phyloP scores from a whole-genome alignment of 2,329 filamentous ascomycete genomes.

The Rhexocercosporidium sp. region DNA sequence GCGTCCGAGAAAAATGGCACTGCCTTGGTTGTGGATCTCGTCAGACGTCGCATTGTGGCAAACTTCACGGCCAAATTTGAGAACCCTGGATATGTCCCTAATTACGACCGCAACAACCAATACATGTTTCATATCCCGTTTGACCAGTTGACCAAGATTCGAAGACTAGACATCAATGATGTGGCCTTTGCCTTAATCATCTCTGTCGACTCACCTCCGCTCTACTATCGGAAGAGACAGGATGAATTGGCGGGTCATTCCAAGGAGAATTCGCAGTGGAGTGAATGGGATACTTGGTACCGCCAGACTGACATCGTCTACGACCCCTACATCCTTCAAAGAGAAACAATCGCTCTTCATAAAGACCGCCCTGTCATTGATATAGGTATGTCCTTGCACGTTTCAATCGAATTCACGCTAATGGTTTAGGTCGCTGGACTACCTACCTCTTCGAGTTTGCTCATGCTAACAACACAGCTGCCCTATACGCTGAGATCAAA shows the following conservation, averaged over 20 bases:
- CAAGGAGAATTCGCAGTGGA: slow-evolving; percentile 49
- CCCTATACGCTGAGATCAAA: slow-evolving; percentile 30
- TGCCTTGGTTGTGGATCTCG: slow-evolving; percentile 48
- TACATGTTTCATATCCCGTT: slow-evolving; percentile 47
- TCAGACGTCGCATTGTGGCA: slow-evolving; percentile 47
- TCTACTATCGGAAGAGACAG: slow-evolving; percentile 42
- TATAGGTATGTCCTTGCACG: slow-evolving; percentile 47
- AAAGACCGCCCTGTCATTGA: slow-evolving; percentile 60
- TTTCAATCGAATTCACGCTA: slow-evolving; percentile 1
- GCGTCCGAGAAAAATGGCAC: slow-evolving; percentile 33
- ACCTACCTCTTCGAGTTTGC: slow-evolving; percentile 58
- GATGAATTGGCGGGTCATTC: slow-evolving; percentile 41
- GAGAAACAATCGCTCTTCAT: slow-evolving; percentile 50
- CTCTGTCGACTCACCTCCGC: slow-evolving; percentile 52
- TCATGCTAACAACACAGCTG: slow-evolving; percentile 37
- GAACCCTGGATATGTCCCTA: slow-evolving; percentile 31
- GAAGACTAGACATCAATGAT: slow-evolving; percentile 44
- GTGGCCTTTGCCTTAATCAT: slow-evolving; percentile 51
- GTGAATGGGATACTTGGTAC: slow-evolving; percentile 61
- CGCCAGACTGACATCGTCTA: slow-evolving; percentile 68
- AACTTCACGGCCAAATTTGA: slow-evolving; percentile 45
- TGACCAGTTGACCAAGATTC: slow-evolving; percentile 51
- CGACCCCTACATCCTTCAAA: slow-evolving; percentile 43
- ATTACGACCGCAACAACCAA: slow-evolving; percentile 34
- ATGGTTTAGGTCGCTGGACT: slow-evolving; percentile 61